phyloP scores from a whole-genome alignment of 805 yeast species.

The Yarrowia keelungensis region DNA sequence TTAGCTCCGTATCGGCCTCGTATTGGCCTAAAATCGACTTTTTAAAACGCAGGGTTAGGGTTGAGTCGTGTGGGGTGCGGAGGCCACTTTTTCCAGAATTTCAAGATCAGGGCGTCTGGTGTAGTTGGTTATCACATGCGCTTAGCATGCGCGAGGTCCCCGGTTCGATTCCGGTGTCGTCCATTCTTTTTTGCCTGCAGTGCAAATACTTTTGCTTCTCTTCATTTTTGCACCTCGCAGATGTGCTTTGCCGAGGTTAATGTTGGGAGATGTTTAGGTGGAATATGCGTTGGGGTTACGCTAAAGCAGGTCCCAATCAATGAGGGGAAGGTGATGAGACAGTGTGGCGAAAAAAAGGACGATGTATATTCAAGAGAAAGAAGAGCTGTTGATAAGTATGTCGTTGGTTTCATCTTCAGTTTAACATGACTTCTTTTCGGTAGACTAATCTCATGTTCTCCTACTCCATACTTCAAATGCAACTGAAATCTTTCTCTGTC shows the following conservation, averaged over 20 bases:
- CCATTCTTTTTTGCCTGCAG: conserved; percentile 11
- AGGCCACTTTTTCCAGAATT: neutral
- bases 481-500: neutral
- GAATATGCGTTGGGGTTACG: neutral
- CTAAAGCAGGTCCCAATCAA: conserved; percentile 11
- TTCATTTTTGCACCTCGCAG: neutral
- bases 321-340: neutral
- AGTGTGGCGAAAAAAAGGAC: too few relatives aligned
- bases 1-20: neutral
- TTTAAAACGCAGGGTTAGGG: conserved; percentile 13
- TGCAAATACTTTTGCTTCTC: neutral
- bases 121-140: conserved; percentile 38
- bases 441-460: too few relatives aligned
- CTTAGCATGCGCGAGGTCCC: conserved; percentile 39
- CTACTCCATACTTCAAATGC: too few relatives aligned
- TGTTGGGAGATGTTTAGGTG: neutral
- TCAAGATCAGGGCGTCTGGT: conserved; percentile 25
- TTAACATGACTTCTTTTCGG: too few relatives aligned
- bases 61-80: neutral
- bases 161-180: conserved; percentile 39
- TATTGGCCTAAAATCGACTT: neutral
- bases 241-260: neutral
- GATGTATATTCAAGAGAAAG: too few relatives aligned
- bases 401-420: too few relatives aligned
- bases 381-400: too few relatives aligned